Evolutionary conservation across 768 basidiomycete genomes (phyloP).

Genomic region (Hypholoma sublateritium): DNA sequence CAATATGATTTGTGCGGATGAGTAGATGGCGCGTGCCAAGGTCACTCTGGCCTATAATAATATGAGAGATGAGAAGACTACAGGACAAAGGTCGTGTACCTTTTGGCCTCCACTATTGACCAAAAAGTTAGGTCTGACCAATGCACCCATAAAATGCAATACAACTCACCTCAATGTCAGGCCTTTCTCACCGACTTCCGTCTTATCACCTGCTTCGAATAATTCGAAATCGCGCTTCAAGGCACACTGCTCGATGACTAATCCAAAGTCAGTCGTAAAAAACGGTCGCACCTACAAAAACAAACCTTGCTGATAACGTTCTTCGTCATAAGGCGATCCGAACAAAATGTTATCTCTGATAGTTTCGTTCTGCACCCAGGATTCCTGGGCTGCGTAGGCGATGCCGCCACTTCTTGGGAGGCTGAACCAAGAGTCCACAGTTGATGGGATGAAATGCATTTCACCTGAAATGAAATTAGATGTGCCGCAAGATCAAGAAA

Average conservation of each 20-base stretch:
- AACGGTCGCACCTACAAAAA: background rate
- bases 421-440: slow-evolving; percentile 58
- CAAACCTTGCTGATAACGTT: slow-evolving; percentile 61
- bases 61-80: background rate
- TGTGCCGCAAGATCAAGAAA: background rate
- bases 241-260: slow-evolving; percentile 69
- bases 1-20: slow-evolving; percentile 57
- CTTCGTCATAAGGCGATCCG: slow-evolving; percentile 71
- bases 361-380: slow-evolving; percentile 80
- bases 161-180: slow-evolving; percentile 41
- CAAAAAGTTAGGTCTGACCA: background rate
- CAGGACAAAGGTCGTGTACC: slow-evolving; percentile 9
- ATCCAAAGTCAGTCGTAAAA: slow-evolving; percentile 26
- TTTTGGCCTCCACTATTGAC: slow-evolving; percentile 45
- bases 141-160: background rate
- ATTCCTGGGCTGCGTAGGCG: slow-evolving; percentile 77
- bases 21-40: slow-evolving; percentile 47
- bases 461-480: slow-evolving; percentile 38
- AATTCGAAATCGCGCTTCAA: slow-evolving; percentile 71
- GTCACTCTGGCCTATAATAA: slow-evolving; percentile 42
- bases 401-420: slow-evolving; percentile 67
- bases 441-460: slow-evolving; percentile 58
- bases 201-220: slow-evolving; percentile 64
- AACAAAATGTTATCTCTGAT: slow-evolving; percentile 81
- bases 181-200: slow-evolving; percentile 74